Evolutionary conservation across 495 filamentous ascomycete species (phyloP).

Genomic region (Oleoguttula mirabilis): DNA sequence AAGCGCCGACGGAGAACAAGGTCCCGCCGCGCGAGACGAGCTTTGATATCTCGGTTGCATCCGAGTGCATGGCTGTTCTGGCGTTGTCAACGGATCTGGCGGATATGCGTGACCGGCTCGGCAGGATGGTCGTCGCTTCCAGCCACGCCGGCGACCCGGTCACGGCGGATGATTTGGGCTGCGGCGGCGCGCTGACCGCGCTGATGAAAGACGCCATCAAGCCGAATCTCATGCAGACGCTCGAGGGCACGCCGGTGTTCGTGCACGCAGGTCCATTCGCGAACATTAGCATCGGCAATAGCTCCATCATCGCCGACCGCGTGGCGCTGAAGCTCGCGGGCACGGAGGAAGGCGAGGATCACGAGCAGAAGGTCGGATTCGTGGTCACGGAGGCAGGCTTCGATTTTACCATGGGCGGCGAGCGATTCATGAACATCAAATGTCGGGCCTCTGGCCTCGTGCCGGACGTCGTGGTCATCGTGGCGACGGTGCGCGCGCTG

Average conservation of each 20-base stretch:
- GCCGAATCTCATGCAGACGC: constrained; percentile 95
- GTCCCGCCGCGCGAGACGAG: constrained; percentile 71
- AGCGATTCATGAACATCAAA: constrained; percentile 99
- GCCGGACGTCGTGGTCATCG: constrained; percentile 86
- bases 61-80: constrained; percentile 96
- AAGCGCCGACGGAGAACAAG: constrained; percentile 72
- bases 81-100: constrained; percentile 76
- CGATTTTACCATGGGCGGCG: constrained; percentile 98
- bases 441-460: constrained; percentile 86
- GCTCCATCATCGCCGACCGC: constrained; percentile 87
- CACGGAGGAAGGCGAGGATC: constrained; percentile 81
- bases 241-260: constrained; percentile 93
- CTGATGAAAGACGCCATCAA: constrained; percentile 98
- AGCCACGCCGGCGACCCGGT: constrained; percentile 78
- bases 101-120: constrained; percentile 89
- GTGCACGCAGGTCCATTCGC: constrained; percentile 96
- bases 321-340: constrained; percentile 91
- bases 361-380: constrained; percentile 73
- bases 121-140: constrained; percentile 91
- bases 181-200: constrained; percentile 81
- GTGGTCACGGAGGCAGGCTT: constrained; percentile 98
- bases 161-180: constrained; percentile 90
- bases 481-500: constrained; percentile 86
- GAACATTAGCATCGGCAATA: constrained; percentile 95
- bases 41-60: constrained; percentile 95